Percentiles rank a stretch among this genome's conserved stretches.
These are phyloP conservation scores for Clitopilus passeckerianus DNA, from an alignment of 768 basidiomycete genomes.

Conservation along the genomic window DNA sequence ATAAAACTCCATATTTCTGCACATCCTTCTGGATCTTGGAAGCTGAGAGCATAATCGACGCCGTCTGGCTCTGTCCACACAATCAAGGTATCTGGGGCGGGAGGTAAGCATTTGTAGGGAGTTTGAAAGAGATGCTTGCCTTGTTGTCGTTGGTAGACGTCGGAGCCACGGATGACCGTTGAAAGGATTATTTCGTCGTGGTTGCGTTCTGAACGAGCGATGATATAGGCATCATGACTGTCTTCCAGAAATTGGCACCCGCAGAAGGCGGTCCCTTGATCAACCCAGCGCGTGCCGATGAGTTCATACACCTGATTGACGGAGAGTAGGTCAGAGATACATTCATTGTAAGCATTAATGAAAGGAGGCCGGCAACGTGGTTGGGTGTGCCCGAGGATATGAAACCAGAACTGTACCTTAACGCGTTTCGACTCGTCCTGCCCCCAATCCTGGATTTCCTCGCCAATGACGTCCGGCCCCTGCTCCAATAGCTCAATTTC, in stretches of 20 bases:
- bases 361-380: slow-evolving; percentile 4
- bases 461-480: slow-evolving; percentile 32
- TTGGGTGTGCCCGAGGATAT: slow-evolving; percentile 10
- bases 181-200: slow-evolving; percentile 70
- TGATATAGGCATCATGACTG: slow-evolving; percentile 71
- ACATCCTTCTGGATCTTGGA: slow-evolving; percentile 94
- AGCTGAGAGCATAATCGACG: slow-evolving; percentile 93
- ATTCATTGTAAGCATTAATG: slow-evolving; percentile 12
- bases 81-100: slow-evolving; percentile 80
- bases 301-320: slow-evolving; percentile 84
- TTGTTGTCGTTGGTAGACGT: slow-evolving; percentile 85
- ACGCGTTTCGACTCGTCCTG: slow-evolving; percentile 80
- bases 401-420: slow-evolving; percentile 46
- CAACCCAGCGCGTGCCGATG: slow-evolving; percentile 85
- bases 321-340: slow-evolving; percentile 4
- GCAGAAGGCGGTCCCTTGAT: slow-evolving; percentile 96
- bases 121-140: slow-evolving; percentile 27
- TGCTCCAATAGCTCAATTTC: slow-evolving; percentile 46
- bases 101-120: background rate
- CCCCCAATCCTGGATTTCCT: slow-evolving; percentile 59
- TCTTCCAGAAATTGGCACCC: slow-evolving; percentile 83
- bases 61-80: slow-evolving; percentile 98
- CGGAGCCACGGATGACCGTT: slow-evolving; percentile 75
- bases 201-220: slow-evolving; percentile 78
- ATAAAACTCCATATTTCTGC: slow-evolving; percentile 98